Percentiles rank a stretch among this genome's conserved stretches.
phyloP scores from a whole-genome alignment of 129 eudicot species.

The Artemisia tridentata region DNA sequence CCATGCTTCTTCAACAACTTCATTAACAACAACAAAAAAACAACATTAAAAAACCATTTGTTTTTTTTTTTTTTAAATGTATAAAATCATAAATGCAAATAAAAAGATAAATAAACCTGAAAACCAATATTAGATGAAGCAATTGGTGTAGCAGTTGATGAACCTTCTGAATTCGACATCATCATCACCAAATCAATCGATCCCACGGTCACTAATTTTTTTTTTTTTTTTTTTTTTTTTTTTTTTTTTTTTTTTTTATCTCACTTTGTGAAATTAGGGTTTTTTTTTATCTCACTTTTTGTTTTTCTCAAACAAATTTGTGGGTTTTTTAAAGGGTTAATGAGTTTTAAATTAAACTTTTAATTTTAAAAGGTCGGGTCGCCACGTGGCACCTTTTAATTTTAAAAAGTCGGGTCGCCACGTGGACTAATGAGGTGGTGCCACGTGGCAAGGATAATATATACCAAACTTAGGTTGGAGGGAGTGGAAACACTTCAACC shows the following conservation, averaged over 20 bases:
- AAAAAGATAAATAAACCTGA: slow-evolving; percentile 33
- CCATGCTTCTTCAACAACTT: slow-evolving; percentile 95
- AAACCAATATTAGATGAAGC: slow-evolving; percentile 89
- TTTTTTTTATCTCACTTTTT: too few species aligned
- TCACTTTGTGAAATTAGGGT: neutral
- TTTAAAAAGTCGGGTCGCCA: too few species aligned
- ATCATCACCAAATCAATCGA: neutral
- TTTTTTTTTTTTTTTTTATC: too few species aligned
- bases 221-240: too few species aligned
- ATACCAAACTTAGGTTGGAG: too few species aligned
- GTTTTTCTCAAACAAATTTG: neutral
- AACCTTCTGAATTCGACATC: slow-evolving; percentile 31
- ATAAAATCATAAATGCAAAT: neutral
- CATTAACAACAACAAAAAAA: slow-evolving; percentile 14
- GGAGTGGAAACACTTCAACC: too few species aligned
- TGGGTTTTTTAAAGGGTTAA: neutral
- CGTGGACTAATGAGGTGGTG: too few species aligned
- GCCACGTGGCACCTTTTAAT: too few species aligned
- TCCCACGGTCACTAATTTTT: too few species aligned
- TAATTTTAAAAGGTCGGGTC: too few species aligned
- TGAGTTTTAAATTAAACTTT: too few species aligned
- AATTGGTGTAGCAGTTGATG: slow-evolving; percentile 58
- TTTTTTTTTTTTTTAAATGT: neutral
- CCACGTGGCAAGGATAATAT: too few species aligned
- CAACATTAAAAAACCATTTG: neutral